Conservation (phyloP, 2,329 filamentous ascomycete species). For the Talaromyces verruculosus region DNA sequence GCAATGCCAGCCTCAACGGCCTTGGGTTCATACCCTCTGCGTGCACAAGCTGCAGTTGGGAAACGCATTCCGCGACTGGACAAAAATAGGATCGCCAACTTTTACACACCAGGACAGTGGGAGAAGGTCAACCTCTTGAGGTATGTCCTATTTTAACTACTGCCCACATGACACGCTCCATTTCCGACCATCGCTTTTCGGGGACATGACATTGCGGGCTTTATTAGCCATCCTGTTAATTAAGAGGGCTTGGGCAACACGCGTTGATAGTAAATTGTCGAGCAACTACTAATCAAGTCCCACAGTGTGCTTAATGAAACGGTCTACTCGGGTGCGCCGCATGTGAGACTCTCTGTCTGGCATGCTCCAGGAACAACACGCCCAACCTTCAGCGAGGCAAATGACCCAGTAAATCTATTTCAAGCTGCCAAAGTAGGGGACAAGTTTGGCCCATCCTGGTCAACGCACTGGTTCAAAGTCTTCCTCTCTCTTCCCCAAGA, state of each 20-base stretch:
- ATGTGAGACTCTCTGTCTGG: conserved; percentile 82
- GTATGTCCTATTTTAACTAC: conserved; percentile 38
- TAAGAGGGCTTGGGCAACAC: no score
- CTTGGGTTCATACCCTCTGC: neutral
- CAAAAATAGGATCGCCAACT: conserved; percentile 38
- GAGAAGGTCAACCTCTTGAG: conserved; percentile 69
- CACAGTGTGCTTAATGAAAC: conserved; percentile 70
- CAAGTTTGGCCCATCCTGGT: conserved; percentile 90
- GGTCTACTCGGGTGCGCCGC: conserved; percentile 63
- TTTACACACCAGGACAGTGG: conserved; percentile 77
- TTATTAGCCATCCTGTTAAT: no score
- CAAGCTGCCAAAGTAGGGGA: conserved; percentile 71
- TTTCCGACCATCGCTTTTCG: no score
- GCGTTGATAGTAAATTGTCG: neutral
- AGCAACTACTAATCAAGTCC: neutral
- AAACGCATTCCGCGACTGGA: conserved; percentile 5
- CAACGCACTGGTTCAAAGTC: conserved; percentile 95
- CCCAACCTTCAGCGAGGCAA: conserved; percentile 83
- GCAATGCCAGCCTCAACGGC: neutral
- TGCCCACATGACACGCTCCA: no score
- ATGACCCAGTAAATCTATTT: conserved; percentile 64
- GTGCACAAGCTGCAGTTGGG: neutral
- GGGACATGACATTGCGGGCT: no score
- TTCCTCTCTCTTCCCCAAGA: conserved; percentile 72
- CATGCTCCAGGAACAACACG: conserved; percentile 75